These are phyloP conservation scores for Geoglossum glabrum DNA, from an alignment of 495 filamentous ascomycete species.

Conservation along the genomic window DNA sequence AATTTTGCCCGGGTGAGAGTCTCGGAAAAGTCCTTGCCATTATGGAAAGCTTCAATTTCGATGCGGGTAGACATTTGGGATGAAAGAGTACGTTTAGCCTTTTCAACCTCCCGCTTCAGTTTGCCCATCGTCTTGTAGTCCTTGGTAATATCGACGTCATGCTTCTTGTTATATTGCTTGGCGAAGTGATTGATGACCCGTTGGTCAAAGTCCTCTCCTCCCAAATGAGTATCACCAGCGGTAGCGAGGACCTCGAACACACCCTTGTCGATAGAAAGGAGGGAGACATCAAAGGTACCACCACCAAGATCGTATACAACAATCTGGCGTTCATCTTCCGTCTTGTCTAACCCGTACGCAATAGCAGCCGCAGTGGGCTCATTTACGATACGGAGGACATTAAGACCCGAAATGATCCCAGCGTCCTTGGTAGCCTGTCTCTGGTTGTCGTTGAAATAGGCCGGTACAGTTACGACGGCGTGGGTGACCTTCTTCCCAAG, in stretches of 20 bases:
- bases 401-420: constrained; percentile 82
- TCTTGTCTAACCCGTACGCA: constrained; percentile 77
- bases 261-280: constrained; percentile 89
- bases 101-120: constrained; percentile 98
- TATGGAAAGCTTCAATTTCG: constrained; percentile 94
- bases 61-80: constrained; percentile 96
- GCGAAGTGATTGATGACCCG: constrained; percentile 91
- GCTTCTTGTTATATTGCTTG: constrained; percentile 99
- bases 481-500: constrained; percentile 89
- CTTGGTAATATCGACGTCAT: constrained; percentile 78
- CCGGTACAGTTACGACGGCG: constrained; percentile 92
- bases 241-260: constrained; percentile 97
- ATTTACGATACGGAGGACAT: constrained; percentile 95
- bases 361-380: constrained; percentile 79
- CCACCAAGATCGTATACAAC: constrained; percentile 97
- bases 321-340: constrained; percentile 69
- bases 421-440: constrained; percentile 97
- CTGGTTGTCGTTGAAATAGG: constrained; percentile 99
- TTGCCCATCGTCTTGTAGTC: constrained; percentile 98
- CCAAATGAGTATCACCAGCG: constrained; percentile 97
- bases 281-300: constrained; percentile 99
- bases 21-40: constrained; percentile 96
- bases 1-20: constrained; percentile 97
- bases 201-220: constrained; percentile 99
- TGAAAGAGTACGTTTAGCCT: constrained; percentile 98